phyloP scores from a whole-genome alignment of 2,329 filamentous ascomycete species.

The Calycina marina region DNA sequence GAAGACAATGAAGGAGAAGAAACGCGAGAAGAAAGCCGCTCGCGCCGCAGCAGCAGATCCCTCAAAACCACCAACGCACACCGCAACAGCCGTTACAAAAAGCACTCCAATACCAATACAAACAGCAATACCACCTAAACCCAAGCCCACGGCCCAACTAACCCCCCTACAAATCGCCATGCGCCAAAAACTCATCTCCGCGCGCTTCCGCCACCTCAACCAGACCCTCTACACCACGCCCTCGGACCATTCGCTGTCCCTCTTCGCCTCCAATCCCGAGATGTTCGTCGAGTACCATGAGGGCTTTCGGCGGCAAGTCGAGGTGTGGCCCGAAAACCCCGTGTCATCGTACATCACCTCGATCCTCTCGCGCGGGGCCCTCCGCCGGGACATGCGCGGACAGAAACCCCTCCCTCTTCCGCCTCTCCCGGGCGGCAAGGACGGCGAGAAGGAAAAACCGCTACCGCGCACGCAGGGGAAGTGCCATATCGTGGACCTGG shows the following conservation, averaged over 20 bases:
- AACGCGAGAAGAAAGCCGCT: slow-evolving; percentile 21
- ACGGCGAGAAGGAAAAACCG: slow-evolving; percentile 17
- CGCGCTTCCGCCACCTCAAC: slow-evolving; percentile 93
- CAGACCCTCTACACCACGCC: slow-evolving; percentile 91
- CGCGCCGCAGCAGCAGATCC: slow-evolving; percentile 2
- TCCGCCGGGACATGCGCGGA: slow-evolving; percentile 22
- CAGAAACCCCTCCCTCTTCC: slow-evolving; percentile 8
- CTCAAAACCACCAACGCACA: slow-evolving; percentile 5
- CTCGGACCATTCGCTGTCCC: slow-evolving; percentile 64
- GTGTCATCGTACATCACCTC: slow-evolving; percentile 72
- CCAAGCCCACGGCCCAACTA: slow-evolving; percentile 40
- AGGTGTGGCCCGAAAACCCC: slow-evolving; percentile 92
- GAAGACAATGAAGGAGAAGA: slow-evolving; percentile 25
- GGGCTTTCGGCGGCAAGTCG: slow-evolving; percentile 89
- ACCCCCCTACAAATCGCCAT: slow-evolving; percentile 89
- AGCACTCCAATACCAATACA: slow-evolving; percentile 13
- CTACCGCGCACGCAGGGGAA: slow-evolving; percentile 59
- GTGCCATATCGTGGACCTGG: slow-evolving; percentile 77
- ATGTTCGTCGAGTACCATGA: slow-evolving; percentile 96
- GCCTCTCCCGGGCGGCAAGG: slow-evolving; percentile 4
- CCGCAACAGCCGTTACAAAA: slow-evolving; percentile 4
- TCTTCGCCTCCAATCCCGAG: slow-evolving; percentile 75
- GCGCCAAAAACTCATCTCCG: slow-evolving; percentile 86
- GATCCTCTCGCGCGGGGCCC: slow-evolving; percentile 52
- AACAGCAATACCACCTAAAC: slow-evolving; percentile 25